Conservation (phyloP, 371 early-diverging fungal genomes). For the Mortierella sp. region DNA sequence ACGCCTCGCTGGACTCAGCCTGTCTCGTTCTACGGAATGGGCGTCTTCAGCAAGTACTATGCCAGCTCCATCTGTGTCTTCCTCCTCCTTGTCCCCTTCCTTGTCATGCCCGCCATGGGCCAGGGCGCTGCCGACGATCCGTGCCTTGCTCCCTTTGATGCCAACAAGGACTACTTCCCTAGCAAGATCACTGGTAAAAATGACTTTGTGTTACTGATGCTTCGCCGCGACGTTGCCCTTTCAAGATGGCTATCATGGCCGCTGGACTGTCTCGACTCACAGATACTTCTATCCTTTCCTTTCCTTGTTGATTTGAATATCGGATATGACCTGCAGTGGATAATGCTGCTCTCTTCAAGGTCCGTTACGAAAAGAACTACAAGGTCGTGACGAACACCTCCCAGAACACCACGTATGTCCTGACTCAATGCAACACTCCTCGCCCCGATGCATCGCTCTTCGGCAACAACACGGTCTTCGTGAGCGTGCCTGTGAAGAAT, state of each 20-base stretch:
- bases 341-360: slow-evolving; percentile 56
- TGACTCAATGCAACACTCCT: slow-evolving; percentile 74
- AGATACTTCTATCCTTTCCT: too few relatives aligned
- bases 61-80: slow-evolving; percentile 33
- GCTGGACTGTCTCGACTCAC: too few relatives aligned
- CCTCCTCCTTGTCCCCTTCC: slow-evolving; percentile 23
- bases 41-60: slow-evolving; percentile 56
- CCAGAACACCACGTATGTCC: slow-evolving; percentile 13
- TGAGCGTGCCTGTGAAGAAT: slow-evolving; percentile 63
- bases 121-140: slow-evolving; percentile 44
- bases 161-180: slow-evolving; percentile 61
- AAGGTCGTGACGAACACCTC: not conserved
- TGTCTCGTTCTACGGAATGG: slow-evolving; percentile 54
- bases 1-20: slow-evolving; percentile 54
- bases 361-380: slow-evolving; percentile 69
- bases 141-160: slow-evolving; percentile 55
- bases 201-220: too few relatives aligned
- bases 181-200: slow-evolving; percentile 58
- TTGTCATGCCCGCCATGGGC: slow-evolving; percentile 27
- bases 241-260: too few relatives aligned
- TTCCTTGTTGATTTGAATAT: too few relatives aligned
- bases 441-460: slow-evolving; percentile 53
- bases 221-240: too few relatives aligned
- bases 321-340: slow-evolving; percentile 29
- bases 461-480: slow-evolving; percentile 57